Conservation (phyloP, 1,284 basidiomycete genomes). For the Cronartium quercuum region DNA sequence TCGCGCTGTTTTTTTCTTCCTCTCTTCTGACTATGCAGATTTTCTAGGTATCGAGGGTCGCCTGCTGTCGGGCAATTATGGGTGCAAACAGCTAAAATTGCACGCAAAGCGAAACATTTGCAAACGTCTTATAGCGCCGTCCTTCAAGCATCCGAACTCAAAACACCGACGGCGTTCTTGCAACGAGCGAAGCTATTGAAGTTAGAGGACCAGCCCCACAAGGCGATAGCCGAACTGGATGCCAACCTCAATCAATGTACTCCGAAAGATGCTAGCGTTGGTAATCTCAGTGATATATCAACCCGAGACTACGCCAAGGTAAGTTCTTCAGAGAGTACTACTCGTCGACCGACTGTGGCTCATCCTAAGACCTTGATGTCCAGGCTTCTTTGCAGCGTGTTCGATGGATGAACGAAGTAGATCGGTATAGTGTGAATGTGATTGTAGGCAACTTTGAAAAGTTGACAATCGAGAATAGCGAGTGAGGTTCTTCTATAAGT, state of each 20-base stretch:
- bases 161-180: conserved; percentile 74
- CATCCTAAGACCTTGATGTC: background rate
- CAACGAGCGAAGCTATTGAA: conserved; percentile 84
- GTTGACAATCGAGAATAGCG: conserved; percentile 56
- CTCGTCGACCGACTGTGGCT: background rate
- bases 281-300: conserved; percentile 16
- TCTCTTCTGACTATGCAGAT: conserved; percentile 42
- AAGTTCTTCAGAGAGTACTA: conserved; percentile 33
- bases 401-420: conserved; percentile 86
- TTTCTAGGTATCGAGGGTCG: conserved; percentile 51
- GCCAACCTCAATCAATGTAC: conserved; percentile 58
- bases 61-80: conserved; percentile 73
- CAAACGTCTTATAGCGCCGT: conserved; percentile 97
- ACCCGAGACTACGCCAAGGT: conserved; percentile 62
- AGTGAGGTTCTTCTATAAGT: conserved; percentile 53
- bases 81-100: conserved; percentile 89
- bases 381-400: conserved; percentile 82
- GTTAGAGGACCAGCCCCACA: conserved; percentile 70
- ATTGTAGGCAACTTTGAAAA: conserved; percentile 61
- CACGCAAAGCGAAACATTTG: conserved; percentile 86
- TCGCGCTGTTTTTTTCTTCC: conserved; percentile 14
- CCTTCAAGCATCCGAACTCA: conserved; percentile 75
- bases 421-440: conserved; percentile 64
- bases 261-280: conserved; percentile 34
- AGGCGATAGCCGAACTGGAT: conserved; percentile 82